Percentiles rank a stretch among this genome's conserved stretches.
These are phyloP conservation scores for Aspergillus novoparasiticus DNA, from an alignment of 2,329 filamentous ascomycete genomes.

Conservation along the genomic window DNA sequence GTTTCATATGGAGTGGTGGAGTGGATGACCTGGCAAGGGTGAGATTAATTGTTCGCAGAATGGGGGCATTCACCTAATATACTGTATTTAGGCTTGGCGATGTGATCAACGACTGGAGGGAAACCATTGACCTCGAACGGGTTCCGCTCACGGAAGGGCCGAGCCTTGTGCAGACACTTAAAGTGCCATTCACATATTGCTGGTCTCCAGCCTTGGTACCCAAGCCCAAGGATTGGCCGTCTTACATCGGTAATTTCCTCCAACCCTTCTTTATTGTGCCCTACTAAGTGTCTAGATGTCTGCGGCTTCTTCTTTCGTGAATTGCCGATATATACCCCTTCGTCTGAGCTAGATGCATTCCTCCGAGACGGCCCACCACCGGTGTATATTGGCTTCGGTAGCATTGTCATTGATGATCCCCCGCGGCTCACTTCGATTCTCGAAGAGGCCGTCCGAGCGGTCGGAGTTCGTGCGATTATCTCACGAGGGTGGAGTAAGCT, in stretches of 20 bases:
- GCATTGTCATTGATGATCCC: constrained; percentile 58
- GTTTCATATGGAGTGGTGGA: constrained; percentile 53
- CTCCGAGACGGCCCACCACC: constrained; percentile 52
- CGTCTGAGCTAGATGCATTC: constrained; percentile 45
- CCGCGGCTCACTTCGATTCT: constrained; percentile 48
- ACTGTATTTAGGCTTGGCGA: constrained; percentile 41
- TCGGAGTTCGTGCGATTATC: constrained; percentile 56
- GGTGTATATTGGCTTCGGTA: constrained; percentile 60
- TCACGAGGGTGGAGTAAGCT: constrained; percentile 59
- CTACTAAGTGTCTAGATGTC: constrained; percentile 29
- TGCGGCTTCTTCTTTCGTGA: constrained; percentile 52
- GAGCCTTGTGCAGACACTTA: constrained; percentile 36
- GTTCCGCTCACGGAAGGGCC: constrained; percentile 42
- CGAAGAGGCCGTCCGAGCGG: constrained; percentile 49
- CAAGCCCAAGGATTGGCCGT: constrained; percentile 45
- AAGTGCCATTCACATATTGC: constrained; percentile 49
- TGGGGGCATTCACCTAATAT: neutral
- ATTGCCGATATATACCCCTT: constrained; percentile 42
- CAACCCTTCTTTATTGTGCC: neutral
- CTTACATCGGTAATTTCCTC: constrained; percentile 34
- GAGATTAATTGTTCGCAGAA: constrained; percentile 3
- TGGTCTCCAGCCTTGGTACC: constrained; percentile 48
- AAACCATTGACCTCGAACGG: constrained; percentile 44
- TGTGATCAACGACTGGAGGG: constrained; percentile 49
- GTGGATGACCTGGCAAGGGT: constrained; percentile 55